These are phyloP conservation scores for Irpex lacteus DNA, from an alignment of 1,284 basidiomycete species.

Conservation along the genomic window DNA sequence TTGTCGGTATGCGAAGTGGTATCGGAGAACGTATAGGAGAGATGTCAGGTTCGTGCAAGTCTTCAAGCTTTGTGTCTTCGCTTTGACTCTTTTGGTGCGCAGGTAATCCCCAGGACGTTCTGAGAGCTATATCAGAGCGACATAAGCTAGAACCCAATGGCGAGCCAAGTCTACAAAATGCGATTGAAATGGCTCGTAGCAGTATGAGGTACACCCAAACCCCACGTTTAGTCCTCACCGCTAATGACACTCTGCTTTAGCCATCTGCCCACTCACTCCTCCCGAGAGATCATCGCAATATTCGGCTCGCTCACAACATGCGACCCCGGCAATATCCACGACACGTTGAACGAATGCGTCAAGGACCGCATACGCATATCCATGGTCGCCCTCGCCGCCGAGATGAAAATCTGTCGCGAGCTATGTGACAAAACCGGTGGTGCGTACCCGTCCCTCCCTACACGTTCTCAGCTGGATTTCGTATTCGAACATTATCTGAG, in stretches of 20 bases:
- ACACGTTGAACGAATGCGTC: slow-evolving; percentile 82
- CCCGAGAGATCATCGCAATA: slow-evolving; percentile 90
- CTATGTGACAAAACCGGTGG: slow-evolving; percentile 88
- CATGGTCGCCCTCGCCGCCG: slow-evolving; percentile 90
- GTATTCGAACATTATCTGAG: too few species aligned
- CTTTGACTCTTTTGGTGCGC: slow-evolving; percentile 1
- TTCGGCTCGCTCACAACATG: slow-evolving; percentile 96
- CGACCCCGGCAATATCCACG: slow-evolving; percentile 95
- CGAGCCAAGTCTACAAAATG: slow-evolving; percentile 95
- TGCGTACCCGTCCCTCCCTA: slow-evolving; percentile 34
- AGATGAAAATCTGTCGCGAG: slow-evolving; percentile 96
- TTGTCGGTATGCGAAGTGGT: slow-evolving; percentile 90
- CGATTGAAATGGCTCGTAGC: slow-evolving; percentile 91
- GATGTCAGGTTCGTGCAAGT: slow-evolving; percentile 68
- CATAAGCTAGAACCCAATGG: slow-evolving; percentile 87
- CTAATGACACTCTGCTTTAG: slow-evolving; percentile 36
- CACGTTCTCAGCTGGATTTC: too few species aligned
- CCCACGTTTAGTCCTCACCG: neutral
- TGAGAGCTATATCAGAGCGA: slow-evolving; percentile 83
- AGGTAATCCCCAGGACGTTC: slow-evolving; percentile 95
- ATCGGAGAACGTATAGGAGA: slow-evolving; percentile 85
- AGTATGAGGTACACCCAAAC: slow-evolving; percentile 73
- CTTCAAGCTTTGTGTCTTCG: neutral
- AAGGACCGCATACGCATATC: slow-evolving; percentile 86
- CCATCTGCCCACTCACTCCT: slow-evolving; percentile 93